Conservation (phyloP, 2,329 filamentous ascomycete species). For the Cercospora sp. region DNA sequence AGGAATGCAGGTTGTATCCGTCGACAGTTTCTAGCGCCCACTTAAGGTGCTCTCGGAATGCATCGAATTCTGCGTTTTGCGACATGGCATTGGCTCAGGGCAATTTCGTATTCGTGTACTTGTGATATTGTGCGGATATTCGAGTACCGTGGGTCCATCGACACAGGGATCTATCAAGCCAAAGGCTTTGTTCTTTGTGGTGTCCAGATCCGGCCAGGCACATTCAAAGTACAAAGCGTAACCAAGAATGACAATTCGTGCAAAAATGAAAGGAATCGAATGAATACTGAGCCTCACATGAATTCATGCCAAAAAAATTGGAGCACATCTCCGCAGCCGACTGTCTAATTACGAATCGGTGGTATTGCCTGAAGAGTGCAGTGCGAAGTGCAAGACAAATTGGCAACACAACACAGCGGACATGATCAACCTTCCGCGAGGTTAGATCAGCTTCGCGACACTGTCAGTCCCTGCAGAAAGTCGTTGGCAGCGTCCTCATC, state of each 20-base stretch:
- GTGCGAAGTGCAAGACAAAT: not conserved
- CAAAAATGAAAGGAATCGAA: not conserved
- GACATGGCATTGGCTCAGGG: not conserved
- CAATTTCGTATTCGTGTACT: not conserved
- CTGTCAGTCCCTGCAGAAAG: conserved; percentile 1
- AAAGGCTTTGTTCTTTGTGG: not conserved
- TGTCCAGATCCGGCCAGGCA: not conserved
- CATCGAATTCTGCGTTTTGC: not conserved
- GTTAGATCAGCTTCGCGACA: not conserved
- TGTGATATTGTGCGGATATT: not conserved
- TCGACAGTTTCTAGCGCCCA: not conserved
- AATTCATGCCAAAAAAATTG: not conserved
- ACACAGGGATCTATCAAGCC: not conserved
- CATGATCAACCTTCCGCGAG: not conserved
- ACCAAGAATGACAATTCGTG: not conserved
- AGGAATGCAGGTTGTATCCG: not conserved
- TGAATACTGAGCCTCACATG: not conserved
- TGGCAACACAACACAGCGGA: not conserved
- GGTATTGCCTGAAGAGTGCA: not conserved
- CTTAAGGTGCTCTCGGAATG: not conserved
- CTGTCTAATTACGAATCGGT: not conserved
- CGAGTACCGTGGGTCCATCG: not conserved
- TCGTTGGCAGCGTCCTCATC: not conserved
- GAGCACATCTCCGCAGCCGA: not conserved
- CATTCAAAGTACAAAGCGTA: not conserved